These are phyloP conservation scores for Globisporangium yorkense DNA, from an alignment of 352 stramenopile species.

Conservation along the genomic window DNA sequence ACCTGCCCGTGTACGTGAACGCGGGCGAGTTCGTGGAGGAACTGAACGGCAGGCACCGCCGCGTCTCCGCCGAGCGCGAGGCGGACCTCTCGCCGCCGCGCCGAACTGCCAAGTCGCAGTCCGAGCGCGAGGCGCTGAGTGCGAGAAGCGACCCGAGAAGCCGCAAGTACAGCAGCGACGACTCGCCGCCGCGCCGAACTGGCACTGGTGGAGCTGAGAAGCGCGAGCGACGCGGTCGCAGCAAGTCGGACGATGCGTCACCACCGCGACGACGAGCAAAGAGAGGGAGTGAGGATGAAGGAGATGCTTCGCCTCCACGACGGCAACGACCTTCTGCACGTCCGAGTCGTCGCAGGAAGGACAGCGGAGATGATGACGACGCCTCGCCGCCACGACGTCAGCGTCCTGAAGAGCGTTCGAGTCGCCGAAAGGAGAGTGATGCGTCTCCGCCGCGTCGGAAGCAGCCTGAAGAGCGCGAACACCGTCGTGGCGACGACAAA, in stretches of 20 bases:
- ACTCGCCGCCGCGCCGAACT: slow-evolving; percentile 15
- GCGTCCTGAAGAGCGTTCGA: neutral
- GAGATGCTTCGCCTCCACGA: slow-evolving; percentile 25
- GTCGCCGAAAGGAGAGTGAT: neutral
- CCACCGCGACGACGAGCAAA: neutral
- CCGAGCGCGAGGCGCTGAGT: neutral
- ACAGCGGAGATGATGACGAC: neutral
- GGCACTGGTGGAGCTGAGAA: neutral
- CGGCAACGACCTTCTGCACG: slow-evolving; percentile 7
- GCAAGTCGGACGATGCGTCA: slow-evolving; percentile 1
- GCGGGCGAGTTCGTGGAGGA: slow-evolving; percentile 58
- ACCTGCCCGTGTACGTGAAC: slow-evolving; percentile 70
- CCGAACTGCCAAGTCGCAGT: slow-evolving; percentile 15
- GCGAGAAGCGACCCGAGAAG: neutral
- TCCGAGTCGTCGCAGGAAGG: neutral
- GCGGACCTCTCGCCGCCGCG: slow-evolving; percentile 48
- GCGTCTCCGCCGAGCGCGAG: slow-evolving; percentile 5
- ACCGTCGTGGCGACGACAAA: neutral
- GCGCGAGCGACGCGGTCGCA: neutral
- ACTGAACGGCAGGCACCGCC: slow-evolving; percentile 23
- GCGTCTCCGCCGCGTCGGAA: neutral
- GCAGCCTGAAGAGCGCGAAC: neutral
- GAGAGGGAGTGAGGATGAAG: slow-evolving; percentile 3
- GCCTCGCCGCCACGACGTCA: slow-evolving; percentile 11
- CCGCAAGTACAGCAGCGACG: slow-evolving; percentile 13